phyloP scores from a whole-genome alignment of 495 filamentous ascomycete species.

The Daldinia caldariorum region DNA sequence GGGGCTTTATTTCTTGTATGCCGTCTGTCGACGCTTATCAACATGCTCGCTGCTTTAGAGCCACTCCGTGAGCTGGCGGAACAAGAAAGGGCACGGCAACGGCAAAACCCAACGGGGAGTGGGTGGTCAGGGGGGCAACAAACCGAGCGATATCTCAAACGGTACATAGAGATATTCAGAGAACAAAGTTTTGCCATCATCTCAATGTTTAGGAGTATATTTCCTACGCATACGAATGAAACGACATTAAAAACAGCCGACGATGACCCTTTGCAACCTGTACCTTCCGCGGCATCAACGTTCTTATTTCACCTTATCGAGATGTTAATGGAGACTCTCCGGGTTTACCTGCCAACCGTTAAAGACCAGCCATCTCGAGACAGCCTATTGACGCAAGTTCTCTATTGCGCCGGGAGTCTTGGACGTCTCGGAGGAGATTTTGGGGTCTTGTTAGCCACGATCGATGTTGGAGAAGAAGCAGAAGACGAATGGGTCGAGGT shows the following conservation, averaged over 20 bases:
- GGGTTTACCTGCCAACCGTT: slow-evolving; percentile 83
- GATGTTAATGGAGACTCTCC: slow-evolving; percentile 80
- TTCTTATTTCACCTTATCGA: slow-evolving; percentile 89
- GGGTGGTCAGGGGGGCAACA: slow-evolving; percentile 85
- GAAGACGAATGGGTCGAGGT: slow-evolving; percentile 90
- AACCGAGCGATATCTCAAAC: slow-evolving; percentile 91
- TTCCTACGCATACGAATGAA: slow-evolving; percentile 63
- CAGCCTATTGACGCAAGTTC: slow-evolving; percentile 89
- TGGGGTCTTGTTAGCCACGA: slow-evolving; percentile 80
- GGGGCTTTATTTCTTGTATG: slow-evolving; percentile 90
- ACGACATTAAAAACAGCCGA: slow-evolving; percentile 34
- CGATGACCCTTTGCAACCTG: slow-evolving; percentile 69
- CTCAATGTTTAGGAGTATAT: slow-evolving; percentile 90
- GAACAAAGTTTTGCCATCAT: slow-evolving; percentile 97
- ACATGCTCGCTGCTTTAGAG: slow-evolving; percentile 83
- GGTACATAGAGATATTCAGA: slow-evolving; percentile 97
- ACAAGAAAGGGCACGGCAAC: slow-evolving; percentile 72
- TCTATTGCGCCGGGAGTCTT: slow-evolving; percentile 94
- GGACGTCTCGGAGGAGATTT: slow-evolving; percentile 94
- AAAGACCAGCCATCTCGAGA: slow-evolving; percentile 81
- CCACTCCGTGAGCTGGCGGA: slow-evolving; percentile 90
- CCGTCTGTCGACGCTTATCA: slow-evolving; percentile 79
- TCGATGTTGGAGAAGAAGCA: slow-evolving; percentile 66
- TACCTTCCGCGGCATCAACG: slow-evolving; percentile 81
- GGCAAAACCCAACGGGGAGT: slow-evolving; percentile 43